A percentile compares a stretch with the other conserved stretches of the same genome.
These are phyloP conservation scores for Amanita polypyramis DNA, from an alignment of 768 basidiomycete genomes.

Conservation along the genomic window DNA sequence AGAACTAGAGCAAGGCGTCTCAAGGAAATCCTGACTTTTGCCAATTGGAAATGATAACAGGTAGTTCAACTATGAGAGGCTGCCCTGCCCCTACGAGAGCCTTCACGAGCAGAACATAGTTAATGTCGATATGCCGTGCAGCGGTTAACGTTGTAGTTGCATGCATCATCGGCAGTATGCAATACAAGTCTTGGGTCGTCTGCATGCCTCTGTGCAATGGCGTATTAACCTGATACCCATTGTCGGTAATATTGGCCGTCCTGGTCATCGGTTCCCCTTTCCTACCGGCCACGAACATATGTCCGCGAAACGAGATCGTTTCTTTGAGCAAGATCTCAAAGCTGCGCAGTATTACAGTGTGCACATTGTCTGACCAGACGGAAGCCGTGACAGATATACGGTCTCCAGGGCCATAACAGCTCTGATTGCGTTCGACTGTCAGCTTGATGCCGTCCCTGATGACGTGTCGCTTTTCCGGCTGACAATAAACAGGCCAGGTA, in stretches of 20 bases:
- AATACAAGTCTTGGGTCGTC: conserved; percentile 63
- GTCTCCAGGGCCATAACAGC: conserved; percentile 84
- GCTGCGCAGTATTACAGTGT: conserved; percentile 66
- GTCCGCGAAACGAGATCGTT: conserved; percentile 62
- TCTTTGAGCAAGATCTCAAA: conserved; percentile 80
- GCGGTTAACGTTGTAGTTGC: conserved; percentile 74
- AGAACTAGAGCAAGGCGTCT: conserved; percentile 1
- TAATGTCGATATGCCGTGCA: conserved; percentile 80
- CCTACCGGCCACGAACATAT: conserved; percentile 42
- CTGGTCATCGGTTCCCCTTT: conserved; percentile 50
- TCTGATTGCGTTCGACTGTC: conserved; percentile 61
- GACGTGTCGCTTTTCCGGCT: conserved; percentile 60
- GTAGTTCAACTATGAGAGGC: conserved; percentile 61
- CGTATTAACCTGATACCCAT: conserved; percentile 61
- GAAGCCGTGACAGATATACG: conserved; percentile 62
- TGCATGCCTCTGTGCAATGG: conserved; percentile 64
- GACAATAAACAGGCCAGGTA: conserved; percentile 85
- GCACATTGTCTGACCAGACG: conserved; percentile 58
- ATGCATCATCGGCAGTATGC: conserved; percentile 31
- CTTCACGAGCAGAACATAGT: conserved; percentile 66
- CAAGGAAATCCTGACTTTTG: conserved; percentile 45
- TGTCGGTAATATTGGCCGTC: conserved; percentile 49
- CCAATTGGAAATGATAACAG: conserved; percentile 80
- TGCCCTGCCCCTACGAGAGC: conserved; percentile 64
- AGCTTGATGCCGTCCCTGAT: conserved; percentile 63